Conservation (phyloP, 345 rosid genomes). For the Euclidium syriacum region DNA sequence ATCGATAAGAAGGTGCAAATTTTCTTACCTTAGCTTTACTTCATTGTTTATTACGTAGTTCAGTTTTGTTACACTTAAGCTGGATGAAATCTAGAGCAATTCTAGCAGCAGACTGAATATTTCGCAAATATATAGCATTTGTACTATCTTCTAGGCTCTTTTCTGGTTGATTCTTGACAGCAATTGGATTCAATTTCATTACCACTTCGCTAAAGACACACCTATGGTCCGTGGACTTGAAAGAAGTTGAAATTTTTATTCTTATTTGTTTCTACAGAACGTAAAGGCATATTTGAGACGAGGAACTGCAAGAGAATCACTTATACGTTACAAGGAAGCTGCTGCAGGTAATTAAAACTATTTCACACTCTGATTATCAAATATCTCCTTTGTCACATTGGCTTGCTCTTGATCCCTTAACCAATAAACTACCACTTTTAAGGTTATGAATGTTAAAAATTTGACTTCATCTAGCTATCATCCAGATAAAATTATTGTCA, state of each 20-base stretch:
- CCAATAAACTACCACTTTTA: neutral
- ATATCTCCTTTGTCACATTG: neutral
- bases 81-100: too few relatives aligned
- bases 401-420: neutral
- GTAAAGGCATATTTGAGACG: slow-evolving; percentile 94
- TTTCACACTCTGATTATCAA: neutral
- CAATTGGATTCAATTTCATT: neutral
- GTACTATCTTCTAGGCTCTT: neutral
- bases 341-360: slow-evolving; percentile 49
- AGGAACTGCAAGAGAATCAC: slow-evolving; percentile 90
- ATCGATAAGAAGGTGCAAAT: slow-evolving; percentile 75
- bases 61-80: neutral
- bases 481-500: neutral
- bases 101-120: too few relatives aligned
- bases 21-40: slow-evolving; percentile 1
- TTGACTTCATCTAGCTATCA: neutral
- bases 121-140: too few relatives aligned
- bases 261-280: slow-evolving; percentile 45
- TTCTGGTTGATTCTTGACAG: neutral
- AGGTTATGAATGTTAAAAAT: neutral
- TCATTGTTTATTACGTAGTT: neutral
- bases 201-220: neutral
- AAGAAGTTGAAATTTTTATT: slow-evolving; percentile 1
- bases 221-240: neutral
- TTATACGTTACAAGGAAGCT: slow-evolving; percentile 68